These are phyloP conservation scores for Phytophthora pistaciae DNA, from an alignment of 352 stramenopile species.

Conservation along the genomic window DNA sequence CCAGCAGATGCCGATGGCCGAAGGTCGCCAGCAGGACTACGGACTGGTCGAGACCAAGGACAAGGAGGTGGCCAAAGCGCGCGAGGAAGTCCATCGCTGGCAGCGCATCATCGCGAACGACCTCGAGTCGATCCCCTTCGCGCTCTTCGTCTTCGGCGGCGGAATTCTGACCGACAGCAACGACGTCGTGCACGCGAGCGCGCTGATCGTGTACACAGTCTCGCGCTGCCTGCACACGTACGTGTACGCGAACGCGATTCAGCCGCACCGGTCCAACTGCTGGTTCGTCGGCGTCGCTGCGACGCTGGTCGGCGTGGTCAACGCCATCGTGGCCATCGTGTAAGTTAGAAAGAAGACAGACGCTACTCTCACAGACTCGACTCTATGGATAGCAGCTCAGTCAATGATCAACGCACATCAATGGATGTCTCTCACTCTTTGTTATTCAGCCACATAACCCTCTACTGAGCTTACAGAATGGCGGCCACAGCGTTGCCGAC, in stretches of 20 bases:
- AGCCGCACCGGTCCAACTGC: constrained; percentile 48
- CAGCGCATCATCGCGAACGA: constrained; percentile 53
- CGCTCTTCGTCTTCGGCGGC: constrained; percentile 37
- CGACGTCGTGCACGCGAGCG: constrained; percentile 39
- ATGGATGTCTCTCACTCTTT: neutral
- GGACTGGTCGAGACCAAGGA: constrained; percentile 39
- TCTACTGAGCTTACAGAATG: constrained; percentile 21
- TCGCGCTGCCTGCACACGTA: neutral
- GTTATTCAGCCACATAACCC: neutral
- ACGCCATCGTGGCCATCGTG: constrained; percentile 36
- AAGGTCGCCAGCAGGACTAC: constrained; percentile 37
- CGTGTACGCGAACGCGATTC: constrained; percentile 35
- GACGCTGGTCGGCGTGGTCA: constrained; percentile 38
- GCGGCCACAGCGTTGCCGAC: constrained; percentile 41
- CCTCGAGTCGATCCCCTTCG: constrained; percentile 51
- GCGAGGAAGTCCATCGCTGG: constrained; percentile 37
- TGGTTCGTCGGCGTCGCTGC: constrained; percentile 43
- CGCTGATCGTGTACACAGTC: constrained; percentile 41
- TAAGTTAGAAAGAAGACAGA: neutral
- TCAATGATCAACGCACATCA: neutral
- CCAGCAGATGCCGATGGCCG: neutral
- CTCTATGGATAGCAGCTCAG: neutral
- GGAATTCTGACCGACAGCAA: constrained; percentile 38
- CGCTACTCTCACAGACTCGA: neutral
- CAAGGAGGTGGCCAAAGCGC: constrained; percentile 34